Evolutionary conservation across 352 stramenopile species (phyloP), one percentile per base, ranked within the genome.

Genomic region (Phytopythium litorale): DNA sequence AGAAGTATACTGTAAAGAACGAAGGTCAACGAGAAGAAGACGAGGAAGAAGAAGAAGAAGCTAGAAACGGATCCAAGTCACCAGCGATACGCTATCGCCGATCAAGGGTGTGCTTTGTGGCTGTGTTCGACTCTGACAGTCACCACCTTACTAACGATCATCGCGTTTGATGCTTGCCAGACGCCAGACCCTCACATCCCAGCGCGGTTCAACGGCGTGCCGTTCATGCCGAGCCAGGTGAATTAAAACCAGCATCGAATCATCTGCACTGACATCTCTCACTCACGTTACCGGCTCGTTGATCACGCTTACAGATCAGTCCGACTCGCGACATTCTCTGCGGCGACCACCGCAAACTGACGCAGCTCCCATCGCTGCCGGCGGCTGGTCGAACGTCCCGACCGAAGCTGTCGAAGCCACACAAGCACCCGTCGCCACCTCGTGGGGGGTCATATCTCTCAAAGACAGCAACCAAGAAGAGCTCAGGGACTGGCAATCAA

Each of bases 191-290:
- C 78, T 15, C 71, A 88, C 54, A 50, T 89, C 7, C 80, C 80
- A 21, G 80, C 80, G 8, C 65, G 80, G 40, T 87, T 87, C 64
- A 89, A 89, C 32, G 74, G 74, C 30, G 61, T 89, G 33, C 76
- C 80, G n/a, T 89, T 82, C 60, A 78, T 64, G 38, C 66, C 72
- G 30, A 87, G 76, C 53, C 70, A 87, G 56, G 74, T 89, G n/a
- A 56, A n/a, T n/a, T 7, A 0, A 45, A 0, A 16, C 35, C 9
- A 40, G 13, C 13, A 40, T 7, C 35, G 35, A 4, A 40, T 16
- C 6, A 16, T 7, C 23, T 54, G 33, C 21, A 35, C 0, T 19
- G 5, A 30, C n/a, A 45, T 48, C 19, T 2, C 42, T 25, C 48
- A 51, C 19, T 38, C 19, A 7, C 4, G n/a, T 50, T 28, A 58